phyloP scores from a whole-genome alignment of 1,284 basidiomycete species.

The Sporisorium iseilematis-ciliati region DNA sequence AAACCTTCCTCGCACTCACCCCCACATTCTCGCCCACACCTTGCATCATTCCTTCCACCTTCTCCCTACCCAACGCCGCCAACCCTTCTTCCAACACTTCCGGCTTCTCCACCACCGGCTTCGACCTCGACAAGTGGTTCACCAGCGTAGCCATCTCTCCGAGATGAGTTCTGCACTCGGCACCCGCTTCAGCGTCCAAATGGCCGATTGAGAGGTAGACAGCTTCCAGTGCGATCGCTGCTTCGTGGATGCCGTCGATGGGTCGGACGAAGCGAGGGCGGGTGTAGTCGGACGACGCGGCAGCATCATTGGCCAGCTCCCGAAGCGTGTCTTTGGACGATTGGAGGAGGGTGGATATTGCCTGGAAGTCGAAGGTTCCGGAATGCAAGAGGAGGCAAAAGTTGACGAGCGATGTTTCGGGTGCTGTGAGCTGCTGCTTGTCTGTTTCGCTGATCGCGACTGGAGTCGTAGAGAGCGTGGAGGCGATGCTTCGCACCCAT shows the following conservation, averaged over 20 bases:
- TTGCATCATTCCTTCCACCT: slow-evolving; percentile 26
- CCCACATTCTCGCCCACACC: slow-evolving; percentile 19
- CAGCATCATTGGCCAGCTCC: slow-evolving; percentile 2
- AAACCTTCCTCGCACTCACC: slow-evolving; percentile 28
- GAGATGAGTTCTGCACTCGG: slow-evolving; percentile 29
- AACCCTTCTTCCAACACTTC: slow-evolving; percentile 23
- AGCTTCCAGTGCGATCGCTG: slow-evolving; percentile 21
- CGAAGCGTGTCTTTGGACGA: slow-evolving; percentile 19
- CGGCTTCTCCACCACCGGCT: not conserved
- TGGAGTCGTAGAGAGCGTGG: not conserved
- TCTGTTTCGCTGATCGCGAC: slow-evolving; percentile 7
- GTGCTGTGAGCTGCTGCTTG: slow-evolving; percentile 7
- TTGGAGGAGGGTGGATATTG: slow-evolving; percentile 18
- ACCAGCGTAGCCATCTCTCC: slow-evolving; percentile 39
- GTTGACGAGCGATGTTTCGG: slow-evolving; percentile 19
- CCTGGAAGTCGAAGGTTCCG: not conserved
- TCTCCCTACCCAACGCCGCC: slow-evolving; percentile 18
- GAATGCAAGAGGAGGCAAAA: slow-evolving; percentile 3
- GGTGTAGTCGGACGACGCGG: not conserved
- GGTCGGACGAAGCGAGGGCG: slow-evolving; percentile 12
- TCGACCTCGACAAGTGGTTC: slow-evolving; percentile 27
- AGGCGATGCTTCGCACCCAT: slow-evolving; percentile 32
- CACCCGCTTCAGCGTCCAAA: slow-evolving; percentile 7
- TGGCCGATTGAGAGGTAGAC: slow-evolving; percentile 11
- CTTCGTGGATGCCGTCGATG: slow-evolving; percentile 31